Evolutionary conservation across 1,284 basidiomycete genomes (phyloP).

Genomic region (Papiliotrema fonsecae): DNA sequence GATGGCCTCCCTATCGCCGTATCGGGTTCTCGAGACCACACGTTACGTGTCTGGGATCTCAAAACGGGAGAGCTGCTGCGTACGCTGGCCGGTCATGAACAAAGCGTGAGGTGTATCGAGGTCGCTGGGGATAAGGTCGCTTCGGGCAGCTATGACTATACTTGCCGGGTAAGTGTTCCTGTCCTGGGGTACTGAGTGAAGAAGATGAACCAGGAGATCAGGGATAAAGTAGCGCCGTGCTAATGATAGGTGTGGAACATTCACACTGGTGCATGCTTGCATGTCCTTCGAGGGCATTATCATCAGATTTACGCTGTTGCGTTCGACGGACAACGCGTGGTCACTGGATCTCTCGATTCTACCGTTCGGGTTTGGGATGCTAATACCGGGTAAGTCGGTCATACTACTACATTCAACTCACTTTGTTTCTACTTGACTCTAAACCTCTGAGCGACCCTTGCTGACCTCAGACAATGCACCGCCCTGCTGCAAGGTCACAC

Average conservation of each 20-base stretch:
- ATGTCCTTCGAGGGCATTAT: slow-evolving; percentile 80
- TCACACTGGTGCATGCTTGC: slow-evolving; percentile 78
- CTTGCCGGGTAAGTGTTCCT: slow-evolving; percentile 20
- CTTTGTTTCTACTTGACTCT: background rate
- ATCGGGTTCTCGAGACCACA: slow-evolving; percentile 81
- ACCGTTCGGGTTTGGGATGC: slow-evolving; percentile 87
- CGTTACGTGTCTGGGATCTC: slow-evolving; percentile 90
- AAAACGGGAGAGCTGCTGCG: slow-evolving; percentile 67
- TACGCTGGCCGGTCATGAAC: slow-evolving; percentile 70
- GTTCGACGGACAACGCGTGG: slow-evolving; percentile 80
- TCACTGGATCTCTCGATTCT: slow-evolving; percentile 84
- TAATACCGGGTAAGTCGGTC: slow-evolving; percentile 59
- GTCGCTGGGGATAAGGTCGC: slow-evolving; percentile 31
- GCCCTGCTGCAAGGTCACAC: slow-evolving; percentile 91
- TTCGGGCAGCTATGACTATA: slow-evolving; percentile 31
- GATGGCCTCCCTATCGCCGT: slow-evolving; percentile 83
- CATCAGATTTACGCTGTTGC: slow-evolving; percentile 92
- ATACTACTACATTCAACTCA: background rate
- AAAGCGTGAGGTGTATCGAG: slow-evolving; percentile 84
- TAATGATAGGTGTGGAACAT: slow-evolving; percentile 68
- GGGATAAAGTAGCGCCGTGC: background rate
- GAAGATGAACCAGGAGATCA: background rate
- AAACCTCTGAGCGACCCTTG: too few species aligned
- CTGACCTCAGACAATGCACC: slow-evolving; percentile 60
- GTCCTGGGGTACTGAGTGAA: too few species aligned